Base-by-base conservation (phyloP, 768 basidiomycete species). In the Thelephora aurantiotincta region DNA sequence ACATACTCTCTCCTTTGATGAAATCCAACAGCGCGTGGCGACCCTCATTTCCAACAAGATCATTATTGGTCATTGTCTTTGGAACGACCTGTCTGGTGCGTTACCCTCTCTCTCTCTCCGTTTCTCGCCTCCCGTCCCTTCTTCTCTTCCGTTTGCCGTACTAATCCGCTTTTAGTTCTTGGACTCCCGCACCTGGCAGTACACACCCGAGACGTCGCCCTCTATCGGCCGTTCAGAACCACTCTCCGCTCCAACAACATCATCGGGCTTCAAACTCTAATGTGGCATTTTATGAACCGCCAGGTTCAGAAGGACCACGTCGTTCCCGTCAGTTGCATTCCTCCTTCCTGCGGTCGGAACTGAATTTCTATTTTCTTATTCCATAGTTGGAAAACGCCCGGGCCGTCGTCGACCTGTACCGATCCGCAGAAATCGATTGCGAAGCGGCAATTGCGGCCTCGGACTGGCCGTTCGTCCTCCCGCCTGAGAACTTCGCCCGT, bases 261-360 rank as follows among this genome's bases (percentile, higher is more conserved):
- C 44, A 65, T 86, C 51, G 85, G 88, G 22, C 68, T 90, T 33
- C 80, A 78, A 56, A 90, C 88, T 4, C 68, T 90, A 13, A 75
- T 79, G 59, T 88, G 83, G 82, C 80, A 80, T 55, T 72, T 90
- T 33, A 84, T 90, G 84, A 72, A 75, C 48, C 72, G 86, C 55
- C 74, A 80, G 26, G 82, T 82, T 57, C 80, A 82, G 57, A 81
- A 84, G 57, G 77, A 75, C 26, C 71, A 77, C 48, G 70, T 77
- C 54, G 75, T 86, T 60, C 80, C 84, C 9, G 87, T 90, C 57
- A 57, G 81, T 73, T 35, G 30, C 19, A 6, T 42, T 23, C 35
- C 35, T 16, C 13, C 35, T 22, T 34, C 35, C 16, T 22, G 19
- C 23, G 45, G 26, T 9, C 26, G 26, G 33, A 22, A 22, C 41